phyloP scores from a whole-genome alignment of 2,329 filamentous ascomycete species.

The Leptographium lundbergii region DNA sequence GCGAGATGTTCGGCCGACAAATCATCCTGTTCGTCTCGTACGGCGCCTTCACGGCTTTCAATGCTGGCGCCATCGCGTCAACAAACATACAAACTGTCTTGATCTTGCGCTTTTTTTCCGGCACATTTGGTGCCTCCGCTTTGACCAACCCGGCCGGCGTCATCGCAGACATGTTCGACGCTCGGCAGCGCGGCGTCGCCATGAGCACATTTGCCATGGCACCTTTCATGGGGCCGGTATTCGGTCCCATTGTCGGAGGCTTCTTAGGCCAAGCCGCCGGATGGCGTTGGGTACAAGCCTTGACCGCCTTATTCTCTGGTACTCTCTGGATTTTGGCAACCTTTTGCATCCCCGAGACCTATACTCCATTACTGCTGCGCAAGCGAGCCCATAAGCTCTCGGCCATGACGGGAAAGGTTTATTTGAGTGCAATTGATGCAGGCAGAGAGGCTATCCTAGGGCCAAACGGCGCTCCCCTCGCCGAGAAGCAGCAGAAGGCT shows the following conservation, averaged over 20 bases:
- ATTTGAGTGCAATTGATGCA: neutral
- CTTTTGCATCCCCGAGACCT: slow-evolving; percentile 13
- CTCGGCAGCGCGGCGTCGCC: slow-evolving; percentile 37
- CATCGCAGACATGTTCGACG: slow-evolving; percentile 49
- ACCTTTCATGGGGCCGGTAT: slow-evolving; percentile 60
- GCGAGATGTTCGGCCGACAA: slow-evolving; percentile 8
- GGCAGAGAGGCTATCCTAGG: neutral
- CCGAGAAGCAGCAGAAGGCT: neutral
- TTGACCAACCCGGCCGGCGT: slow-evolving; percentile 50
- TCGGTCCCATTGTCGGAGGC: slow-evolving; percentile 35
- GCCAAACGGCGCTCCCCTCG: neutral
- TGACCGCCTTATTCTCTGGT: slow-evolving; percentile 14
- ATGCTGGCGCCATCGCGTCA: neutral
- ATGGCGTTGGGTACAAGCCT: slow-evolving; percentile 17
- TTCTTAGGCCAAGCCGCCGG: slow-evolving; percentile 17
- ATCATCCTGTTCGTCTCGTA: slow-evolving; percentile 2
- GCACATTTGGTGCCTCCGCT: slow-evolving; percentile 46
- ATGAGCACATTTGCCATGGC: slow-evolving; percentile 63
- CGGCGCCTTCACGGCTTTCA: slow-evolving; percentile 4
- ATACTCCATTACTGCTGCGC: slow-evolving; percentile 33
- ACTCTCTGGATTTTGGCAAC: slow-evolving; percentile 13
- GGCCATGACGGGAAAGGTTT: slow-evolving; percentile 28
- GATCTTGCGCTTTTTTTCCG: slow-evolving; percentile 54
- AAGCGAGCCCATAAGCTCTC: slow-evolving; percentile 34
- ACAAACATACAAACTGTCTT: slow-evolving; percentile 44